A percentile compares a stretch with the other conserved stretches of the same genome.
Conservation (phyloP, 108 stramenopile species). For the Aurantiochytrium sp. region DNA sequence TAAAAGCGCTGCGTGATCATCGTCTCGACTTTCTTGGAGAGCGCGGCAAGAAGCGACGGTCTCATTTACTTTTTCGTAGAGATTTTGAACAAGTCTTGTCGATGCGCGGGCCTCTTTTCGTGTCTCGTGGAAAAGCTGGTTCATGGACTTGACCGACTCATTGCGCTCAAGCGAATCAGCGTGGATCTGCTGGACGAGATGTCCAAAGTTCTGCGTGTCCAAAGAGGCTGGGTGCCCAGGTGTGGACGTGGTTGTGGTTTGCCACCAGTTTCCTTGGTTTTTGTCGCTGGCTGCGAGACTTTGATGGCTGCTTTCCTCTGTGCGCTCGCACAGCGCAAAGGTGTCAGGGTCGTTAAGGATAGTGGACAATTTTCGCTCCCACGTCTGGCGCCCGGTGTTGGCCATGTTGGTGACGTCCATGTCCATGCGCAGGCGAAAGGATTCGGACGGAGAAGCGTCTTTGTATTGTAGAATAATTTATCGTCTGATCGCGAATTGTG, state of each 20-base stretch:
- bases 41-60: not conserved
- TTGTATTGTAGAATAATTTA: no score
- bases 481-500: no score
- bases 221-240: no score
- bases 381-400: not conserved
- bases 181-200: not conserved
- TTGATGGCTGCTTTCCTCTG: not conserved
- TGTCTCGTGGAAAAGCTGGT: not conserved
- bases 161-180: not conserved
- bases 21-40: not conserved
- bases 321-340: not conserved
- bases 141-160: not conserved
- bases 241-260: not conserved
- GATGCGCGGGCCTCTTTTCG: not conserved
- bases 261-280: not conserved
- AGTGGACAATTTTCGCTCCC: not conserved
- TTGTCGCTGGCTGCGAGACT: not conserved
- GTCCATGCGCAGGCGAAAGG: no score
- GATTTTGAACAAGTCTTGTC: not conserved
- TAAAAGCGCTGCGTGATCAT: not conserved
- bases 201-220: not conserved
- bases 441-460: no score
- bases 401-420: no score
- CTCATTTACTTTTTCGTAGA: not conserved
- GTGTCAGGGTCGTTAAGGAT: not conserved